Evolutionary conservation across 163 green algal genomes (phyloP).

Genomic region (Scenedesmus sp.): DNA sequence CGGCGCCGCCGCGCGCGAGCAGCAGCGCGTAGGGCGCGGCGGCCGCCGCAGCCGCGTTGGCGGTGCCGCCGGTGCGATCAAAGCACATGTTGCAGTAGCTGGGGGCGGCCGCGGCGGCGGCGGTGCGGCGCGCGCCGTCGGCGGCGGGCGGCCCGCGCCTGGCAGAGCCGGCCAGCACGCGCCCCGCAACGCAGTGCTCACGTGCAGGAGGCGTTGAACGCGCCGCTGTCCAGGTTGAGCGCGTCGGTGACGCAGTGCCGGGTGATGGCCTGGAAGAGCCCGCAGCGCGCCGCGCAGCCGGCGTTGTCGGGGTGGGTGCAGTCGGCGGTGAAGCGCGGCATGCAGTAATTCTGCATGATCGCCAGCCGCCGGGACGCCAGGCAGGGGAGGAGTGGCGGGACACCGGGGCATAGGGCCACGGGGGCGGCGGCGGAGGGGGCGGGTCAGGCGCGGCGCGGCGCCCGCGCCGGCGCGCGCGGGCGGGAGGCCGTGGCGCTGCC

Average conservation of each 20-base stretch:
- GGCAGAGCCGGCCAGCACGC: too few species aligned
- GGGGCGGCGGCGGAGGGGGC: too few species aligned
- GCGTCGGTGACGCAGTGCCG: slow-evolving; percentile 28
- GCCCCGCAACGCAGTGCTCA: too few species aligned
- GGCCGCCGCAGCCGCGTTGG: not conserved
- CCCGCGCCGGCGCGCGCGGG: too few species aligned
- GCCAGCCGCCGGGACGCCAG: not conserved
- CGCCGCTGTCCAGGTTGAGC: not conserved
- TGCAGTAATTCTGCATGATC: slow-evolving; percentile 34
- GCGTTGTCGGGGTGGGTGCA: slow-evolving; percentile 34
- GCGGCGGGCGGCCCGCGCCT: too few species aligned
- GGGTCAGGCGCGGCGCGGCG: too few species aligned
- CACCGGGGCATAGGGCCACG: too few species aligned
- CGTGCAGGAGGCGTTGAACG: slow-evolving; percentile 27
- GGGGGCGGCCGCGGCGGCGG: too few species aligned
- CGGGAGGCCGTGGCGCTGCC: too few species aligned
- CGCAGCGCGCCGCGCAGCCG: slow-evolving; percentile 9
- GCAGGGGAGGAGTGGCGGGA: not conserved
- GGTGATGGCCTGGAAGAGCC: slow-evolving; percentile 28
- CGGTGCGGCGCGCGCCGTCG: too few species aligned
- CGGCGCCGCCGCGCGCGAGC: not conserved
- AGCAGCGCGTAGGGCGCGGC: slow-evolving; percentile 28
- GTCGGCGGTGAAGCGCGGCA: slow-evolving; percentile 20
- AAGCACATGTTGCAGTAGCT: slow-evolving; percentile 46
- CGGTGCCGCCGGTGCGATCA: not conserved